Percentiles rank a stretch among this genome's conserved stretches.
Evolutionary conservation across 805 yeast species (phyloP).

Genomic region (Cyberlindnera samutprakarnensis): DNA sequence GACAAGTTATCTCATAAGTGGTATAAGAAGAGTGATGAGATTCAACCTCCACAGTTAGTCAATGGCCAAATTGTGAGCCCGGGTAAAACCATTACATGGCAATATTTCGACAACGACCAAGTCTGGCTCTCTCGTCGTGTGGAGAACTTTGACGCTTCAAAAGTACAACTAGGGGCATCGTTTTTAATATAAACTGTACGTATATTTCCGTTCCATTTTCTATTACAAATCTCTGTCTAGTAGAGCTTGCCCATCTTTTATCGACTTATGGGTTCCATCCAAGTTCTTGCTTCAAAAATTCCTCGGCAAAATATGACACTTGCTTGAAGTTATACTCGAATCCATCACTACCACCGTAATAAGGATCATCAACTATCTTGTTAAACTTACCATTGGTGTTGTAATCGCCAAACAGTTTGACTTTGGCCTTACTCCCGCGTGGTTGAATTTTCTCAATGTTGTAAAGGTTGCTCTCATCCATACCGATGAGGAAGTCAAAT

Average conservation of each 20-base stretch:
- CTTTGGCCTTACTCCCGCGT: conserved; percentile 34
- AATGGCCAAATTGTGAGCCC: conserved; percentile 26
- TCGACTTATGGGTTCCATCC: conserved; percentile 1
- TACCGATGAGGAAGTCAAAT: conserved; percentile 64
- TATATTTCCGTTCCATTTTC: neutral
- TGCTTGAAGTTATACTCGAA: conserved; percentile 77
- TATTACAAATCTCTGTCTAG: neutral
- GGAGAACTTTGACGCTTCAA: conserved; percentile 38
- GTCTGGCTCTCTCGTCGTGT: conserved; percentile 58
- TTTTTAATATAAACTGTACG: conserved; percentile 3
- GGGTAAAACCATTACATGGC: conserved; percentile 48
- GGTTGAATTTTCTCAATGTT: conserved; percentile 50
- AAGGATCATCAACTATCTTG: conserved; percentile 78
- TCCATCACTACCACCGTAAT: conserved; percentile 82
- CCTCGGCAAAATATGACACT: conserved; percentile 64
- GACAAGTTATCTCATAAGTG: conserved; percentile 70
- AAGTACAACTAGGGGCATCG: conserved; percentile 13
- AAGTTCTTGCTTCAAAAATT: conserved; percentile 52
- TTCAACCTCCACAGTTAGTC: conserved; percentile 15
- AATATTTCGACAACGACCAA: conserved; percentile 79
- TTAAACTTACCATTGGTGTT: conserved; percentile 42
- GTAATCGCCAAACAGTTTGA: conserved; percentile 79
- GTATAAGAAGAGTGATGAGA: conserved; percentile 61
- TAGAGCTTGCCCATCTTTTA: neutral
- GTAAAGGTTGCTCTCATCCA: conserved; percentile 56